Evolutionary conservation across 148 eudicot genomes (phyloP).

Genomic region (Cornus suecica): DNA sequence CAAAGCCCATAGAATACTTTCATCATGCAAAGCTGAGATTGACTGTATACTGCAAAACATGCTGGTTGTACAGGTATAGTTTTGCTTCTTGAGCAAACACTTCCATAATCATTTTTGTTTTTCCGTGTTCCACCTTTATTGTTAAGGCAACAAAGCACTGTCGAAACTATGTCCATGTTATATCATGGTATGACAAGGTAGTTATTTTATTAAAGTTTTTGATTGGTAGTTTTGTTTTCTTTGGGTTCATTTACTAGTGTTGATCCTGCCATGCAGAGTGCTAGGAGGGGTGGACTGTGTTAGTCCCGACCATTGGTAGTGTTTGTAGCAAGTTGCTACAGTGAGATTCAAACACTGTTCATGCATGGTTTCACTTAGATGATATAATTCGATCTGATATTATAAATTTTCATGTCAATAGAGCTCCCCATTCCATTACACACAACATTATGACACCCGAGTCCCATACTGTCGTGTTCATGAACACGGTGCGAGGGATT

Average conservation of each 20-base stretch:
- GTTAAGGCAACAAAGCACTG: background rate
- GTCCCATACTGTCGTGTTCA: too few relatives aligned
- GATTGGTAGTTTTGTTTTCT: too few relatives aligned
- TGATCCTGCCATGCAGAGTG: too few relatives aligned
- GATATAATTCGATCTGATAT: background rate
- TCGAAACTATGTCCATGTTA: background rate
- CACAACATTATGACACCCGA: too few relatives aligned
- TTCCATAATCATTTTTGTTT: background rate
- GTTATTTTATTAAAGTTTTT: background rate
- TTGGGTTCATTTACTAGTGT: too few relatives aligned
- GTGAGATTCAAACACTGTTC: too few relatives aligned
- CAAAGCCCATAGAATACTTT: constrained; percentile 39
- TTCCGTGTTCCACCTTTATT: background rate
- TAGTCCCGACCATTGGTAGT: too few relatives aligned
- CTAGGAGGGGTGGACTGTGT: too few relatives aligned
- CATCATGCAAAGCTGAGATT: constrained; percentile 48
- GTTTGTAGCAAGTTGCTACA: too few relatives aligned
- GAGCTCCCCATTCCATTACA: background rate
- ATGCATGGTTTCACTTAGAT: too few relatives aligned
- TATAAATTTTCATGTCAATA: background rate
- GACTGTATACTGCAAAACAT: constrained; percentile 39
- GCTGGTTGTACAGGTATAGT: constrained; percentile 41
- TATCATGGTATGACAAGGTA: background rate
- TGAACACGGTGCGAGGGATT: too few relatives aligned
- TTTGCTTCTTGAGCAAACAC: constrained; percentile 1